Evolutionary conservation across 140 eudicot genomes (phyloP), one percentile per base, ranked within the genome.

Genomic region (Ambrosia hybrid): DNA sequence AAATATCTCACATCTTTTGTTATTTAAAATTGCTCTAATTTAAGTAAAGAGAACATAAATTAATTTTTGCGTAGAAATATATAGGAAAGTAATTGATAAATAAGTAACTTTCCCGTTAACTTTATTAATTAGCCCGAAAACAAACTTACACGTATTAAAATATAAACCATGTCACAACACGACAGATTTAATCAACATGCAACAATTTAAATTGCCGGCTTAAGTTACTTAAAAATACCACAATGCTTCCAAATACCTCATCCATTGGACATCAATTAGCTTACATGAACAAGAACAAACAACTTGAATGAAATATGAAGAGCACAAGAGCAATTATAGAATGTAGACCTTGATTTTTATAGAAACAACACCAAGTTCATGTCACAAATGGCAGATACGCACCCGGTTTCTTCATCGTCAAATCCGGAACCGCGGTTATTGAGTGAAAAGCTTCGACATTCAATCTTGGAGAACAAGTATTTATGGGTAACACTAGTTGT

Each of bases 401-500:
- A 30, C 66, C 36, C 51, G 38, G 72, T 13, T 6, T 34, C 81
- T 68, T 74, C 85, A 36, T 36, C 65, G 2, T 6, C 76, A 39
- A 14, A 37, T 37, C 38, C 74, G 17, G 65, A 16, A 51, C 77
- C 83, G 21, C 43, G 80, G 39, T 49, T 65, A 41, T 41, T 9
- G 51, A 73, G 53, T 55, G 38, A 60, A 70, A 33, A 65, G 0
- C 4, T 66, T 65, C 79, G 46, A 0, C 65, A 38, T 67, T 76
- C 85, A 38, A 15, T 67, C 67, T 45, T 73, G 6, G 7, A 13
- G 26, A 66, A 73, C 56, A 79, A 67, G 63, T 70, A 55, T 65
- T 5, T 89, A 4, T 79, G 76, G 82, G 77, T 62, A 67, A 84
- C 83, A 4, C 48, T 83, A 5, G 13, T 76, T 6, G 5, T 64